These are phyloP conservation scores for Globisporangium spinosum DNA, from an alignment of 352 stramenopile species.

Conservation along the genomic window DNA sequence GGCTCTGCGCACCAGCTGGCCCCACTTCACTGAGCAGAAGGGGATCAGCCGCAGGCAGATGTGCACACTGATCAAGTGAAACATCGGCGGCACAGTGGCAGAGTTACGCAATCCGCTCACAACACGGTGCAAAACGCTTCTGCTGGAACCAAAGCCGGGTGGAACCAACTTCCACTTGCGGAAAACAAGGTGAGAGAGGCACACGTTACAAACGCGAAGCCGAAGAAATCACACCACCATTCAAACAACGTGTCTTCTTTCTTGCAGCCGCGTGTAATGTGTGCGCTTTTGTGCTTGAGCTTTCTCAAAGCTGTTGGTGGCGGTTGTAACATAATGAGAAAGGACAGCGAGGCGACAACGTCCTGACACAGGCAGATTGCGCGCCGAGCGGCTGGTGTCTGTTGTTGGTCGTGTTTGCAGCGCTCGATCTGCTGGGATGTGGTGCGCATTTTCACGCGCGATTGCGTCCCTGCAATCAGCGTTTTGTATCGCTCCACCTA, in stretches of 20 bases:
- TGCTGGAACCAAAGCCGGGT: neutral
- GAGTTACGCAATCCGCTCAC: neutral
- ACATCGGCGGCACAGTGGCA: neutral
- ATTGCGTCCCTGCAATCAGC: neutral
- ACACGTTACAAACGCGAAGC: neutral
- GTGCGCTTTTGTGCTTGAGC: neutral
- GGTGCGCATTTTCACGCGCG: neutral
- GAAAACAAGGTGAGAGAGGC: neutral
- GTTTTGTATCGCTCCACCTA: neutral
- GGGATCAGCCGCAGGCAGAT: conserved; percentile 7
- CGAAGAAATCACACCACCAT: neutral
- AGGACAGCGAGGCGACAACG: neutral
- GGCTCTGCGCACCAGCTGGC: conserved; percentile 2
- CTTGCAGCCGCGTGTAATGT: neutral
- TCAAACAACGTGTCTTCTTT: neutral
- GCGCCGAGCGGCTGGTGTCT: neutral
- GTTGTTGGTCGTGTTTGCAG: neutral
- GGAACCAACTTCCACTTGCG: neutral
- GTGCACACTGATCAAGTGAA: conserved; percentile 16
- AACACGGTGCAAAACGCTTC: neutral
- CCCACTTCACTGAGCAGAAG: neutral
- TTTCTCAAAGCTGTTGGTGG: neutral
- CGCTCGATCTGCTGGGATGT: neutral
- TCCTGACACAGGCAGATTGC: neutral
- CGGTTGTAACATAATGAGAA: neutral